A percentile compares a stretch with the other conserved stretches of the same genome.
Conservation (phyloP, 106 monocot genomes). For the Hemerocallis citrina region DNA sequence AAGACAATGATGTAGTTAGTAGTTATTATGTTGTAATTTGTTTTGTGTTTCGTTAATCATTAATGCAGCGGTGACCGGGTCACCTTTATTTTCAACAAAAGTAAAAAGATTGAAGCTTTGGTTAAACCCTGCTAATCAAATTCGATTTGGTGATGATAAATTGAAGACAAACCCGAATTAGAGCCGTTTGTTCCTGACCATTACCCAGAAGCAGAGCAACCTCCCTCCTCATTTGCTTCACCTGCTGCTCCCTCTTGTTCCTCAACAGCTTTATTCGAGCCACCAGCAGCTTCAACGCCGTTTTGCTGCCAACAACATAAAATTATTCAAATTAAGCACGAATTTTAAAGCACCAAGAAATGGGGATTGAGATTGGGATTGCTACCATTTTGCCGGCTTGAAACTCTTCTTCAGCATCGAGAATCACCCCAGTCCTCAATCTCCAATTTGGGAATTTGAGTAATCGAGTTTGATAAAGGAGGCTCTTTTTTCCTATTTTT, state of each 20-base stretch:
- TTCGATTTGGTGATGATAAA: too few relatives aligned
- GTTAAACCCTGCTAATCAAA: too few relatives aligned
- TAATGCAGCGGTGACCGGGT: too few relatives aligned
- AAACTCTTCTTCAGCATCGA: constrained; percentile 46
- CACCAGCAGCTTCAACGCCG: constrained; percentile 47
- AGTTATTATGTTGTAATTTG: too few relatives aligned
- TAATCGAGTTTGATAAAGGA: not conserved
- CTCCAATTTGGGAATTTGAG: not conserved
- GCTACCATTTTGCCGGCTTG: constrained; percentile 58
- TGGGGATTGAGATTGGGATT: too few relatives aligned
- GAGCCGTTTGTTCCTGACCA: constrained; percentile 70
- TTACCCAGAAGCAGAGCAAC: constrained; percentile 53
- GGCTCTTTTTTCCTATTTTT: not conserved
- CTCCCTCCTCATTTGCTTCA: constrained; percentile 63
- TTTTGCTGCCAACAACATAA: too few relatives aligned
- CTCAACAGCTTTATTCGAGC: constrained; percentile 61
- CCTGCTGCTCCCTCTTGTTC: constrained; percentile 46
- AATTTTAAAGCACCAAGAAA: not conserved
- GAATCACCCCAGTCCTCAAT: not conserved
- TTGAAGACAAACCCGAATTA: constrained; percentile 63
- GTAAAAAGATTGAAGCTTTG: too few relatives aligned
- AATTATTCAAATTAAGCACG: not conserved
- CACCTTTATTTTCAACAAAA: too few relatives aligned
- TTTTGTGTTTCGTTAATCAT: too few relatives aligned
- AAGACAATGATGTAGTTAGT: too few relatives aligned